Conservation (phyloP, 805 yeast species). For the Wickerhamomyces pijperi region DNA sequence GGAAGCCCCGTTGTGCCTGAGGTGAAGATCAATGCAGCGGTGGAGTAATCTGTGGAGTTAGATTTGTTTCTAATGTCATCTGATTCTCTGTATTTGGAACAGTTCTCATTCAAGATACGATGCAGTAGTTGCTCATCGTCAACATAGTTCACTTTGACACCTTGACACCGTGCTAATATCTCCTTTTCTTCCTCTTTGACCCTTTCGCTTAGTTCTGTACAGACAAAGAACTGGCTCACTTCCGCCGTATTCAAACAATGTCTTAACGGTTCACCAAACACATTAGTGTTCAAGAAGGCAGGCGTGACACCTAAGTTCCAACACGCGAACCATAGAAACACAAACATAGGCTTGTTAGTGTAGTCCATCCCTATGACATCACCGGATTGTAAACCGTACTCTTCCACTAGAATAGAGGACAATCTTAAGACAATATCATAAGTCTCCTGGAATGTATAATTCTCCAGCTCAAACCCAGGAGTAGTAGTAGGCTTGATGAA, state of each 20-base stretch:
- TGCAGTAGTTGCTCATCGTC: constrained; percentile 37
- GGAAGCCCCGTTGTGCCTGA: constrained; percentile 95
- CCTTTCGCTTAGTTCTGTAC: constrained; percentile 22
- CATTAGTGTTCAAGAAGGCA: constrained; percentile 76
- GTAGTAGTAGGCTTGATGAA: constrained; percentile 42
- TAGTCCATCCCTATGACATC: constrained; percentile 67
- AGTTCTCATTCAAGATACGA: constrained; percentile 26
- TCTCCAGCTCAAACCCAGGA: constrained; percentile 43
- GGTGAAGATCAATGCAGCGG: constrained; percentile 72
- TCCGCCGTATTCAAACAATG: constrained; percentile 72
- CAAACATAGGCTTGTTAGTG: constrained; percentile 74
- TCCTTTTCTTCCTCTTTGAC: constrained; percentile 35
- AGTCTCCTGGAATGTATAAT: constrained; percentile 57
- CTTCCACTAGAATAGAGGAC: constrained; percentile 50
- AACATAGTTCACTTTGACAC: constrained; percentile 30
- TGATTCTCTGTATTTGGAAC: constrained; percentile 42
- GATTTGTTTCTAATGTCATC: constrained; percentile 45
- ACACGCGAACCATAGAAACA: constrained; percentile 71
- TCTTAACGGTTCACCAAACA: constrained; percentile 57
- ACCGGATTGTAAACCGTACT: constrained; percentile 52
- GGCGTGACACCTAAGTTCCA: constrained; percentile 92
- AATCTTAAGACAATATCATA: constrained; percentile 56
- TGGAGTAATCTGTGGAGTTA: constrained; percentile 42
- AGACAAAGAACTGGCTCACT: constrained; percentile 53
- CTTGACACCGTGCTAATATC: constrained; percentile 26